phyloP scores from a whole-genome alignment of 2,329 filamentous ascomycete genomes.

The Arthrinium phaeospermum region DNA sequence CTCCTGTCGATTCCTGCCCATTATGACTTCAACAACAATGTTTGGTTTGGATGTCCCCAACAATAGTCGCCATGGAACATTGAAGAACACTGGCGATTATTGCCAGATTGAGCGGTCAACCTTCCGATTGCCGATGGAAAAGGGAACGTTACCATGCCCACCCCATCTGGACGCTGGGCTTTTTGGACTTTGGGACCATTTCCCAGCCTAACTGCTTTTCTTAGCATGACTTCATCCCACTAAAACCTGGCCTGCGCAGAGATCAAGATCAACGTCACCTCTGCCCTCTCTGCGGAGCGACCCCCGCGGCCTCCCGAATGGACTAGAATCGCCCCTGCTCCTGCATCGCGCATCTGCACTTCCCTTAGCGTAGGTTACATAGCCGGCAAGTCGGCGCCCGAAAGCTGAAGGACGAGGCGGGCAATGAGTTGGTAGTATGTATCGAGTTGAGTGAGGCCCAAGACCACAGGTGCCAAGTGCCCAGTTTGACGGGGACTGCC shows the following conservation, averaged over 20 bases:
- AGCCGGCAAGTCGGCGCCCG: background rate
- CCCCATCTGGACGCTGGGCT: background rate
- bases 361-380: too few relatives aligned
- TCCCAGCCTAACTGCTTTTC: background rate
- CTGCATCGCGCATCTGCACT: background rate
- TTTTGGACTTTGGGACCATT: too few relatives aligned
- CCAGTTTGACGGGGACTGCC: background rate
- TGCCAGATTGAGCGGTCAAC: background rate
- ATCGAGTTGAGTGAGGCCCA: background rate
- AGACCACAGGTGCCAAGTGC: background rate
- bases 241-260: background rate
- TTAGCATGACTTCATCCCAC: background rate
- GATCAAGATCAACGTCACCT: background rate
- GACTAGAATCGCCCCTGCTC: background rate
- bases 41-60: background rate
- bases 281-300: background rate
- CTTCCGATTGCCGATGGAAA: background rate
- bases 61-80: background rate
- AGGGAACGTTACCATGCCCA: background rate
- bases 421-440: background rate
- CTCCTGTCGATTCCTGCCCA: background rate
- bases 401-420: background rate
- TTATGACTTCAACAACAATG: background rate
- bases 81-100: background rate
- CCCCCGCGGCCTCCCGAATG: background rate